Evolutionary conservation across 2,329 filamentous ascomycete species (phyloP).

Genomic region (Graphilbum sp.): DNA sequence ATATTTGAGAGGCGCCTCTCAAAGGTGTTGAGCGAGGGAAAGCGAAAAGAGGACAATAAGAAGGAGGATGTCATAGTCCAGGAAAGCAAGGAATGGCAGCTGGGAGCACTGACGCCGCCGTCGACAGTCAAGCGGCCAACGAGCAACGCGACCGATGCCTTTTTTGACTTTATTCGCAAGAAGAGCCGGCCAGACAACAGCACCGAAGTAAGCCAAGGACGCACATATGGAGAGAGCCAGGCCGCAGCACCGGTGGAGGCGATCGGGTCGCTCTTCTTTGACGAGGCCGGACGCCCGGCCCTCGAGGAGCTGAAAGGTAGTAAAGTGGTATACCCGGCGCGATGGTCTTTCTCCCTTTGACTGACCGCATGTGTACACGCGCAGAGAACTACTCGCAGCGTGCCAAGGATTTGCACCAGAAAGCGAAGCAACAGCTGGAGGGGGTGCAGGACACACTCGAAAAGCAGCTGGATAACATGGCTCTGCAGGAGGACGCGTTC

Average conservation of each 20-base stretch:
- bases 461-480: slow-evolving; percentile 2
- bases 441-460: slow-evolving; percentile 3
- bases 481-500: slow-evolving; percentile 2
- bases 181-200: neutral
- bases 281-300: neutral
- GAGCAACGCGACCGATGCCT: slow-evolving; percentile 5
- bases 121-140: neutral
- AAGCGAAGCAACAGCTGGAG: slow-evolving; percentile 5
- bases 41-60: neutral
- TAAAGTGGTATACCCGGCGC: no score
- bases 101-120: slow-evolving; percentile 3
- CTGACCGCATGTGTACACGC: no score
- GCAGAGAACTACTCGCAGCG: slow-evolving; percentile 8
- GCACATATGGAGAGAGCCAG: neutral
- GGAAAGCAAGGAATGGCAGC: no score
- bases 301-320: slow-evolving; percentile 1
- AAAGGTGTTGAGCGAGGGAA: slow-evolving; percentile 2
- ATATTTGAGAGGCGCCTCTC: slow-evolving; percentile 8
- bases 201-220: neutral
- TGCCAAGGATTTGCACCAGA: slow-evolving; percentile 6
- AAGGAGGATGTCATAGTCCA: no score
- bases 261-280: neutral
- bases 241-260: neutral
- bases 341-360: no score
- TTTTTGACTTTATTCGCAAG: slow-evolving; percentile 7